Conservation (phyloP, 2,329 filamentous ascomycete species). For the Curvularia sp. region DNA sequence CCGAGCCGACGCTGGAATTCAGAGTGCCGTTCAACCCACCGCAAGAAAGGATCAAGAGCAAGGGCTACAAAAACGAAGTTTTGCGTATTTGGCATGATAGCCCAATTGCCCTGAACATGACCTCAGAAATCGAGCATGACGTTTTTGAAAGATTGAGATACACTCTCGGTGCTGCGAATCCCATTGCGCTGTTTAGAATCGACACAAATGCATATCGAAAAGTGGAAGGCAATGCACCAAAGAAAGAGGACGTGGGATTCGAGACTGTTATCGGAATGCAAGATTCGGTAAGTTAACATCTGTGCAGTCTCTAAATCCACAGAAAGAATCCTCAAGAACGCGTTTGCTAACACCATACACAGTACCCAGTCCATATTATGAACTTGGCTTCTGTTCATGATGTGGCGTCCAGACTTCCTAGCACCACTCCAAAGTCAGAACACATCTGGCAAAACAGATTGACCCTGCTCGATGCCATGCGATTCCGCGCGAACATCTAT, state of each 20-base stretch:
- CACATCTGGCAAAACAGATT: constrained; percentile 51
- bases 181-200: constrained; percentile 72
- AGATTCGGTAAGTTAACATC: constrained; percentile 62
- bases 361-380: constrained; percentile 75
- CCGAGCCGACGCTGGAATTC: constrained; percentile 68
- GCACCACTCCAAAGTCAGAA: constrained; percentile 45
- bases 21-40: constrained; percentile 70
- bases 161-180: constrained; percentile 71
- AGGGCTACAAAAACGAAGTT: constrained; percentile 66
- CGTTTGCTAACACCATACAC: constrained; percentile 6
- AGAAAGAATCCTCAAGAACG: not conserved
- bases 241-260: constrained; percentile 64
- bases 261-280: constrained; percentile 72
- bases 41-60: constrained; percentile 62
- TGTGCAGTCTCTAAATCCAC: not conserved
- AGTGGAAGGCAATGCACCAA: constrained; percentile 67
- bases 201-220: constrained; percentile 64
- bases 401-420: constrained; percentile 64
- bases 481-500: constrained; percentile 77
- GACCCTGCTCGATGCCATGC: constrained; percentile 64
- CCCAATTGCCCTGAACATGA: constrained; percentile 57
- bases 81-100: constrained; percentile 71
- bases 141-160: constrained; percentile 67
- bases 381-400: constrained; percentile 69
- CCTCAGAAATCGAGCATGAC: constrained; percentile 57